Evolutionary conservation across 1,284 basidiomycete species (phyloP), one percentile per base, ranked within the genome.

Genomic region (Trichosporon sp.): DNA sequence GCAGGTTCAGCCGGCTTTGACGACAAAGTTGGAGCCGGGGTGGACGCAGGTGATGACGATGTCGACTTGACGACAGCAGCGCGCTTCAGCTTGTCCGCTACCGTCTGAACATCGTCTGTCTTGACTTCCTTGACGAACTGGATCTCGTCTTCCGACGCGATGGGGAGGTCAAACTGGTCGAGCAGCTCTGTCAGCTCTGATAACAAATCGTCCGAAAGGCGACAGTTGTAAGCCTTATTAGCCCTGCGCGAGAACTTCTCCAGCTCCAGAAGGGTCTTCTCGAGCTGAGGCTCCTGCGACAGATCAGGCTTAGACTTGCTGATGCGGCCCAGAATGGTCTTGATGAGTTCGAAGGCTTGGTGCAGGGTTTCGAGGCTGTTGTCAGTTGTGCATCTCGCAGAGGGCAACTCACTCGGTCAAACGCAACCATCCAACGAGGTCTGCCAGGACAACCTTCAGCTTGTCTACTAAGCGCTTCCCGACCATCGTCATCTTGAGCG

Each of bases 341-440:
- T 90, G 60, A 96, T 83, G 8, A 97, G 85, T 67, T 91, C 86
- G 72, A 92, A 93, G 0, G 93, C 90, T 76, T 96, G 94, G 80
- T 95, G 90, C 0, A 96, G 84, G 8, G 94, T 86, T 77, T 95
- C 93, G 75, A 90, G 87, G 76, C 83, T 84, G 62, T 9, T n/a
- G 65, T 70, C 15, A 70, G 64, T 15, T 1, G 3, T 29, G 9
- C 11, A 18, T 31, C 2, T 15, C 8, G 6, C 11, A 21, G 3
- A 6, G 25, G 3, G 9, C 3, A 0, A 78, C 81, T 76, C 62
- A 84, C 83, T 98, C 93, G 23, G 93, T 97, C 51, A 98, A 85
- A 25, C 95, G 89, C 66, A 98, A 84, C 95, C 95, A 98, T 65
- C 88, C 86, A 11, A 90, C 86, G 66, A 96, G 85, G 76, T 93